phyloP scores from a whole-genome alignment of 495 filamentous ascomycete genomes.

The Neurospora discreta region DNA sequence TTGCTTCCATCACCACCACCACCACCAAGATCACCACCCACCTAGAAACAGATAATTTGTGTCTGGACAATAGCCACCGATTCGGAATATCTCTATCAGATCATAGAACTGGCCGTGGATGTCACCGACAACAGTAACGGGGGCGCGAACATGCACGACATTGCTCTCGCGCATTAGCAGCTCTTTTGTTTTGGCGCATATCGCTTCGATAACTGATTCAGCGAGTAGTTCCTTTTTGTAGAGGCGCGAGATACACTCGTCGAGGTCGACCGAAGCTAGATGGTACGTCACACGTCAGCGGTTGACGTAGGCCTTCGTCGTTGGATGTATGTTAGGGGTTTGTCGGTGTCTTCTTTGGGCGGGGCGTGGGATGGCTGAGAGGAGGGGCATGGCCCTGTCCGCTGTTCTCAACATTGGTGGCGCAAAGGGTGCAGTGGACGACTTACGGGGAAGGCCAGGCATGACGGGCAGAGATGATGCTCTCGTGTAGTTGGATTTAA shows the following conservation, averaged over 20 bases:
- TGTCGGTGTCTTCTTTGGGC: slow-evolving; percentile 8
- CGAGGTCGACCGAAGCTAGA: slow-evolving; percentile 87
- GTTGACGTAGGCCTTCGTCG: background rate
- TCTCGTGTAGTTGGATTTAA: background rate
- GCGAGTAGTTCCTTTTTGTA: slow-evolving; percentile 94
- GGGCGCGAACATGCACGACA: slow-evolving; percentile 91
- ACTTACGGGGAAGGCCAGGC: slow-evolving; percentile 82
- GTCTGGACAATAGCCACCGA: slow-evolving; percentile 90
- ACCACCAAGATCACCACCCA: slow-evolving; percentile 26
- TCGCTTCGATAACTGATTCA: slow-evolving; percentile 96
- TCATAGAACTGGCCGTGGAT: slow-evolving; percentile 99
- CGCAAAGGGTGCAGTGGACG: background rate
- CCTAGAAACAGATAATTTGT: slow-evolving; percentile 97
- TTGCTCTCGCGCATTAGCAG: slow-evolving; percentile 99
- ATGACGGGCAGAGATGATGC: slow-evolving; percentile 38
- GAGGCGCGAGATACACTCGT: slow-evolving; percentile 91
- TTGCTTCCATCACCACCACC: background rate
- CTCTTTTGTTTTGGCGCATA: slow-evolving; percentile 98
- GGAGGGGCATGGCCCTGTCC: background rate
- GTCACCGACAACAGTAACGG: slow-evolving; percentile 96
- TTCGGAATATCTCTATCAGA: slow-evolving; percentile 97
- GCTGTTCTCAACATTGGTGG: slow-evolving; percentile 1
- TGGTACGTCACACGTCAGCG: background rate
- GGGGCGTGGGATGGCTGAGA: slow-evolving; percentile 2
- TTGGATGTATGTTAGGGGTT: background rate